Evolutionary conservation across 345 rosid species (phyloP), one percentile per base, ranked within the genome.

Genomic region (thale cress (Arabidopsis thaliana)): DNA sequence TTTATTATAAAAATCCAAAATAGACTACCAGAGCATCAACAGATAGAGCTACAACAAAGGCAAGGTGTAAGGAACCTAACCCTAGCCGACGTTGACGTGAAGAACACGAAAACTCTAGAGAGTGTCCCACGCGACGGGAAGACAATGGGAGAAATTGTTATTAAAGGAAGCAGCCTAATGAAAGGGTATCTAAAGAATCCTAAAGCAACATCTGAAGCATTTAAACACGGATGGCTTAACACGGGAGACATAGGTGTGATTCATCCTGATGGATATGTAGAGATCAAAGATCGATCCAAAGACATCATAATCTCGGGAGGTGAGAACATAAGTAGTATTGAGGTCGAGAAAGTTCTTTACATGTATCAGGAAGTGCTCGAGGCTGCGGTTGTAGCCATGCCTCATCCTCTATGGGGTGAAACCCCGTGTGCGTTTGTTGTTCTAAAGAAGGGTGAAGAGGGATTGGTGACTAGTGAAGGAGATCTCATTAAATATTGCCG

Each of bases 301-400:
- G 89, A 88, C 51, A 80, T 88, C n/a, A 88, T 88, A 36, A 86
- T 88, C 20, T 88, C 90, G 0, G 90, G 91, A 4, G 94, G 91
- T 0, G 91, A 89, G 59, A 89, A 89, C 71, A 85, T 89, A 5
- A 87, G 89, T 78, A 86, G 88, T 33, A 74, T 87, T 0, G 90
- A 89, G 37, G 56, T 87, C 25, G 94, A 89, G 73, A 63, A 42
- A 3, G 77, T 84, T 16, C 74, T 89, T 11, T 89, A 83, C 72
- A 12, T 28, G n/a, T 83, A 86, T 59, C 83, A 79, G 0, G 52
- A 72, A 46, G 84, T 89, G 2, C 16, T 76, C 12, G 90, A 89
- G 57, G 86, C 79, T 0, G 88, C 90, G 0, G 95, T 82, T 1
- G 90, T 89, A 41, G 91, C 88, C 4, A 82, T 82, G 88, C 89